These are phyloP conservation scores for Climacium dendroides DNA, from an alignment of 225 moss, liverwort and hornwort genomes.

Conservation along the genomic window DNA sequence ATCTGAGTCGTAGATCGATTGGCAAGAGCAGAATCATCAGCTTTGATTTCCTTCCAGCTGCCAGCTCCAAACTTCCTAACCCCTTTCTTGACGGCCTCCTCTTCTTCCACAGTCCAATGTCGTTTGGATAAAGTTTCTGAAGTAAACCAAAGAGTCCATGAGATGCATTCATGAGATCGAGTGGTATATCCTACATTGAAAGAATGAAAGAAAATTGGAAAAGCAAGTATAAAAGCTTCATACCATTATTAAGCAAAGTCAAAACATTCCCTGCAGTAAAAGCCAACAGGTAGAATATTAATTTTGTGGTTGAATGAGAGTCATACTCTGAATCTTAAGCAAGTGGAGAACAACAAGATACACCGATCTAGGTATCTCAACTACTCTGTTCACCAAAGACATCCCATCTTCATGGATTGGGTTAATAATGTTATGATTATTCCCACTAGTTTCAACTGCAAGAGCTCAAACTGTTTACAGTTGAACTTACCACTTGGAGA, in stretches of 20 bases:
- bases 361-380: too few species aligned
- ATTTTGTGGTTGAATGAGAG: too few species aligned
- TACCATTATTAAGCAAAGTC: not conserved
- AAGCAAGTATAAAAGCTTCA: not conserved
- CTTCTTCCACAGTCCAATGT: conserved; percentile 39
- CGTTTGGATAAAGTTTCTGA: not conserved
- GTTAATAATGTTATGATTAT: not conserved
- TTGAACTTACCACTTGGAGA: not conserved
- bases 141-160: not conserved
- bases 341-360: too few species aligned
- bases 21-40: conserved; percentile 8
- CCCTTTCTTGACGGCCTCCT: conserved; percentile 20
- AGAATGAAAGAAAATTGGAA: not conserved
- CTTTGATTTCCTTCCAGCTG: conserved; percentile 48
- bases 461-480: not conserved
- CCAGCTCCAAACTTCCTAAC: conserved; percentile 29
- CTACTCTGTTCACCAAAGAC: not conserved
- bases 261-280: not conserved
- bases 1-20: conserved; percentile 19
- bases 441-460: not conserved
- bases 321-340: not conserved
- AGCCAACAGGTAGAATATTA: not conserved
- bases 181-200: not conserved
- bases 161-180: not conserved
- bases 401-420: not conserved